Evolutionary conservation across 2,329 filamentous ascomycete species (phyloP).

Genomic region (Allantophomopsis cytisporea): DNA sequence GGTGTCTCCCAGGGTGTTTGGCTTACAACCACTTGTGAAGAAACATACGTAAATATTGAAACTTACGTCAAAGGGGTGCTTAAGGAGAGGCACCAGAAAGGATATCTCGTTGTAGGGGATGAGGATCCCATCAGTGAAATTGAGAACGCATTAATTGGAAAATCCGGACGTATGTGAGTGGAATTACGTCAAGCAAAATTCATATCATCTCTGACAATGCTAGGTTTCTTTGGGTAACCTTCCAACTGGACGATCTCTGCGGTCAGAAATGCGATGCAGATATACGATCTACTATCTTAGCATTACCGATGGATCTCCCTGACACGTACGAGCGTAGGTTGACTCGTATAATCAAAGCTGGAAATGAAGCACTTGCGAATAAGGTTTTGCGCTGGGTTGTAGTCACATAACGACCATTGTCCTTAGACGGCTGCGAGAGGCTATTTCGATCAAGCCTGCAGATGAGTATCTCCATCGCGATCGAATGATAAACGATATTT

Average conservation of each 20-base stretch:
- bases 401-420: constrained; percentile 18
- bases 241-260: constrained; percentile 22
- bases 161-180: constrained; percentile 22
- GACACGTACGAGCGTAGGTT: constrained; percentile 17
- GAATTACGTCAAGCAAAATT: neutral
- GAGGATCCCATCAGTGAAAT: constrained; percentile 9
- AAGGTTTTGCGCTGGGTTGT: constrained; percentile 20
- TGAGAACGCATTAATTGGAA: constrained; percentile 12
- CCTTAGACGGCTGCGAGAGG: constrained; percentile 23
- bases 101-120: constrained; percentile 1
- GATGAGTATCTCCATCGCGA: constrained; percentile 12
- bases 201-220: constrained; percentile 2
- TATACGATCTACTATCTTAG: constrained; percentile 15
- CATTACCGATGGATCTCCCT: constrained; percentile 18
- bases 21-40: neutral
- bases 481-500: constrained; percentile 14
- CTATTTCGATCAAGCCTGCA: constrained; percentile 20
- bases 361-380: constrained; percentile 8
- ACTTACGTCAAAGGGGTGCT: neutral
- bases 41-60: neutral
- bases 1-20: neutral
- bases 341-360: constrained; percentile 11
- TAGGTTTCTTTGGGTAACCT: constrained; percentile 26
- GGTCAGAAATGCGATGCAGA: constrained; percentile 17
- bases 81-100: neutral